Conservation (phyloP, 805 yeast species). For the Ogataea paraovalis region DNA sequence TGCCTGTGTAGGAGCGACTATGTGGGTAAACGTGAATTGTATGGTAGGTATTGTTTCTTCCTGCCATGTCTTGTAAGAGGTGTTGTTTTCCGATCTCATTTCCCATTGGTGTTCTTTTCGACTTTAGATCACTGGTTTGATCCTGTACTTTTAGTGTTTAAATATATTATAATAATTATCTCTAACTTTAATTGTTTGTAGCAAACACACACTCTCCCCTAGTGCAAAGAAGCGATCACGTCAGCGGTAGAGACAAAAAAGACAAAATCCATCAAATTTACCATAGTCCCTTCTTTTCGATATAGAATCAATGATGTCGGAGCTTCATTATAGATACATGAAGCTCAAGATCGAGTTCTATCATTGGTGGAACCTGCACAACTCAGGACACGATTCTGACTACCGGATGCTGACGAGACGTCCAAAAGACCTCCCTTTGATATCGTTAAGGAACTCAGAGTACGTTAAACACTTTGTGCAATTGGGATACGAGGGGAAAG, state of each 20-base stretch:
- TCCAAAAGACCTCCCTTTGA: slow-evolving; percentile 23
- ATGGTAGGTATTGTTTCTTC: no score
- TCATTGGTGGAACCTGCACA: slow-evolving; percentile 27
- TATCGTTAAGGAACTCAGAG: slow-evolving; percentile 25
- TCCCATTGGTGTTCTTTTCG: not conserved
- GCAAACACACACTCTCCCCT: not conserved
- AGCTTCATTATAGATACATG: slow-evolving; percentile 17
- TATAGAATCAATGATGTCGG: not conserved
- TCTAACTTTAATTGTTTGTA: no score
- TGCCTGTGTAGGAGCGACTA: no score
- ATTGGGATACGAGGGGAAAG: slow-evolving; percentile 7
- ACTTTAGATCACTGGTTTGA: not conserved
- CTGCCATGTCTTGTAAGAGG: no score
- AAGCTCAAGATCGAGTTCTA: slow-evolving; percentile 21
- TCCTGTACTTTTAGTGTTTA: not conserved
- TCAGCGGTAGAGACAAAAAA: no score
- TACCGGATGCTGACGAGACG: slow-evolving; percentile 24
- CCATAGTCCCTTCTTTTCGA: no score
- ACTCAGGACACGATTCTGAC: slow-evolving; percentile 19
- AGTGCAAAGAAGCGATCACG: no score
- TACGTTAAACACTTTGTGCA: slow-evolving; percentile 12
- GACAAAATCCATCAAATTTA: not conserved
- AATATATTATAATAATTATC: not conserved
- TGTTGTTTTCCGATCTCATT: no score
- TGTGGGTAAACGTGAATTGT: no score